These are phyloP conservation scores for Meyerozyma guilliermondii DNA, from an alignment of 1,139 yeast species.

Conservation along the genomic window DNA sequence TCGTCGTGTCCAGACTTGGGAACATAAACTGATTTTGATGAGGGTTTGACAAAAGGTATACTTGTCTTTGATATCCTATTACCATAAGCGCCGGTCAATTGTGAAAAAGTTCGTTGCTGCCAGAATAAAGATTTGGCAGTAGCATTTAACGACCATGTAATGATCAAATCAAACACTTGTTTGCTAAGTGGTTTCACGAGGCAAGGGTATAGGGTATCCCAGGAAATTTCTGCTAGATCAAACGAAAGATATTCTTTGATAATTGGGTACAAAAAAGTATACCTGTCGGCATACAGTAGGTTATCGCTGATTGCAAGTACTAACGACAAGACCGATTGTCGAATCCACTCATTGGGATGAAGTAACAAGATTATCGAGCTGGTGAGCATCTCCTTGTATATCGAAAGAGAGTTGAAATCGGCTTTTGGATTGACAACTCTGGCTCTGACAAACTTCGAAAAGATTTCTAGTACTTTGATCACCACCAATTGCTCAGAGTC, in stretches of 20 bases:
- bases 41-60: slow-evolving; percentile 24
- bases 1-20: slow-evolving; percentile 18
- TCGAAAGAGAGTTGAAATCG: slow-evolving; percentile 38
- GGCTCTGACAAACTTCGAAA: slow-evolving; percentile 35
- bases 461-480: slow-evolving; percentile 65
- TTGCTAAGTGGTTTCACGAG: slow-evolving; percentile 63
- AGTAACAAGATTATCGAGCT: slow-evolving; percentile 38
- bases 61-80: slow-evolving; percentile 8
- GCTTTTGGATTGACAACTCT: slow-evolving; percentile 32
- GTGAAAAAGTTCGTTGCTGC: slow-evolving; percentile 46
- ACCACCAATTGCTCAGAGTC: slow-evolving; percentile 85
- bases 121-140: slow-evolving; percentile 68
- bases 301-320: slow-evolving; percentile 59
- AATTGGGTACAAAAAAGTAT: slow-evolving; percentile 78
- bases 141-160: slow-evolving; percentile 69
- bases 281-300: slow-evolving; percentile 69
- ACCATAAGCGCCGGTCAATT: slow-evolving; percentile 13
- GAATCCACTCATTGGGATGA: slow-evolving; percentile 86
- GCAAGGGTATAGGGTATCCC: slow-evolving; percentile 62
- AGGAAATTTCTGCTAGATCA: slow-evolving; percentile 64
- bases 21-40: slow-evolving; percentile 39
- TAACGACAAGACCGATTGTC: slow-evolving; percentile 63
- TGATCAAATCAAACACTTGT: slow-evolving; percentile 58
- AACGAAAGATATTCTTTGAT: slow-evolving; percentile 72
- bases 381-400: slow-evolving; percentile 32